Base-by-base conservation (phyloP, 768 basidiomycete genomes). In the Leccinum variicolor region DNA sequence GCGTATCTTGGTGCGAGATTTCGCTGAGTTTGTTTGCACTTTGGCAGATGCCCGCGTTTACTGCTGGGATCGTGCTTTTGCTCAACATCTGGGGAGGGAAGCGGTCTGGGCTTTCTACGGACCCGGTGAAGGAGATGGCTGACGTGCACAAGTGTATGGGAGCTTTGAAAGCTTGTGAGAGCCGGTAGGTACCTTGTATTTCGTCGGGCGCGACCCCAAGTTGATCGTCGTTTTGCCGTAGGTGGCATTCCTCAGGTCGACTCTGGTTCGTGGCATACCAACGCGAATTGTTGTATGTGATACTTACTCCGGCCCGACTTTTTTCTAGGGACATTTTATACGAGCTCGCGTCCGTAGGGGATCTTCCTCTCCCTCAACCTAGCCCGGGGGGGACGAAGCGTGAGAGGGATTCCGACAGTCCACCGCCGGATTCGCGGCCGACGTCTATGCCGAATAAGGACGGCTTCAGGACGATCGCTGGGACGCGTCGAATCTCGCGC, bases 281-380 rank as follows among this genome's bases (percentile, higher is more conserved):
- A 19, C 41, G 19, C 19, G 14, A 19, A 28, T 41, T 9, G 21
- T 29, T 29, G 43, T n/a, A 41, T 5, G 19, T 26, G 28, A 23
- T 17, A 8, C 23, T 23, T 14, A 19, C 19, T 36, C n/a, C 2
- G n/a, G 52, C 26, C 1, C 23, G 15, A 47, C 7, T 47, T 1
- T 5, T 45, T 52, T 11, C 11, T 58, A 89, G 88, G 87, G 87
- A 89, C 63, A 81, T 90, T 43, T 71, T 90, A 19, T 89, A 83
- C 61, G 87, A 90, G 61, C 75, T 90, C 1, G 86, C 88, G 4
- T 84, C 80, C 0, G 86, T 84, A 4, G 87, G 88, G 2, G 86
- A 89, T 23, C 76, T 90, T 0, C 88, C 87, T 0, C 75, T 89
- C 6, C 88, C 88, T 2, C 77, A 80, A 50, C 65, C 77, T 0